Base-by-base conservation (phyloP, 2,329 filamentous ascomycete genomes). In the Tolypocladium endophyticum region DNA sequence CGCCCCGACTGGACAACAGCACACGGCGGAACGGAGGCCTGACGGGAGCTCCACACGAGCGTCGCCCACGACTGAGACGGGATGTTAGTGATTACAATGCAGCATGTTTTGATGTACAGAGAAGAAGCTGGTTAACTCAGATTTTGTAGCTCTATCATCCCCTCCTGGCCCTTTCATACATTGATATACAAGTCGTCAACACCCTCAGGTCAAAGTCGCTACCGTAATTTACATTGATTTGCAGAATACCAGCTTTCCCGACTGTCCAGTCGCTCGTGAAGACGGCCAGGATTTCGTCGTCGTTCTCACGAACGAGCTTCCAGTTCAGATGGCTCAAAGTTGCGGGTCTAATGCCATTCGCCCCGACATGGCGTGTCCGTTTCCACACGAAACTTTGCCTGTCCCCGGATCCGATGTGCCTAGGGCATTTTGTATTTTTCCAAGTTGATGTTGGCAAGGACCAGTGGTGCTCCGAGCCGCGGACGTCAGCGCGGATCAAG, bases 161-260 rank as follows among this genome's bases (percentile, higher is more conserved):
- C 41, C 41, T 41, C 8, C 39, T 43, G 7, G 41, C 41, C 41
- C 16, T 43, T 43, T 43, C 20, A 50, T 60, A 59, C 39, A 61
- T 38, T 3, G 59, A 57, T n/a, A 62, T 43, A 23, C 58, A 61
- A 7, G 59, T 61, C 28, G 36, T 38, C 8, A 58, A 30, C 14
- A 61, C 53, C 59, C 60, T 60, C 18, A 55, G n/a, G 39, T 61
- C 59, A 57, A 61, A 61, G 4, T 55, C 57, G 3, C 57, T 28
- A 16, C 61, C 61, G 30, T 59, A 55, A 25, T 61, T 58, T n/a
- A 61, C 61, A n/a, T 61, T 59, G 54, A 63, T 58, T 28, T 63
- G 61, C 52, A 62, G n/a, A 16, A 50, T 35, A 8, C 61, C 61
- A 52, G 59, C 61, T 11, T 55, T 39, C 28, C 59, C 59, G 23